These are phyloP conservation scores for Candida hispaniensis DNA, from an alignment of 805 yeast genomes.

Conservation along the genomic window DNA sequence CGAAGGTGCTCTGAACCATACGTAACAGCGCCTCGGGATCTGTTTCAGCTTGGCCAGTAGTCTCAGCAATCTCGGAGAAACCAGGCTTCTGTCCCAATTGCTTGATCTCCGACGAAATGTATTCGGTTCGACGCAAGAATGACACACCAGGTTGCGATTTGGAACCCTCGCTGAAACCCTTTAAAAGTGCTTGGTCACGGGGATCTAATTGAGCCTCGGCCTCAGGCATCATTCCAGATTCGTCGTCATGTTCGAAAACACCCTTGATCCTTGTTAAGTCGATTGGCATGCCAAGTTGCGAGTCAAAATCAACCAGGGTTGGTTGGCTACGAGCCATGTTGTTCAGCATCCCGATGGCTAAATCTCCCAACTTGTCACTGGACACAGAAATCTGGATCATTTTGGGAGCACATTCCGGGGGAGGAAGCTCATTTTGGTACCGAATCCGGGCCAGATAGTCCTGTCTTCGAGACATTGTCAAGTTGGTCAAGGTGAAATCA, in stretches of 20 bases:
- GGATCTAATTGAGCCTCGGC: slow-evolving; percentile 51
- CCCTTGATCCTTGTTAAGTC: slow-evolving; percentile 60
- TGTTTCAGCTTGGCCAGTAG: slow-evolving; percentile 24
- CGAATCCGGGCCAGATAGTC: slow-evolving; percentile 57
- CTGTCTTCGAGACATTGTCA: slow-evolving; percentile 26
- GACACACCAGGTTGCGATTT: slow-evolving; percentile 38
- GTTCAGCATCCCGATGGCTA: slow-evolving; percentile 43
- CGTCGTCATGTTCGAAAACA: slow-evolving; percentile 51
- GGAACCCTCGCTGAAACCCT: slow-evolving; percentile 51
- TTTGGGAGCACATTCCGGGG: slow-evolving; percentile 88
- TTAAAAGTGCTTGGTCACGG: slow-evolving; percentile 61
- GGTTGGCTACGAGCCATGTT: slow-evolving; percentile 67
- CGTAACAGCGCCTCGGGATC: slow-evolving; percentile 56
- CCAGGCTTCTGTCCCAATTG: no score
- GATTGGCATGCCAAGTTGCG: slow-evolving; percentile 60
- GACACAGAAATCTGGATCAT: slow-evolving; percentile 46
- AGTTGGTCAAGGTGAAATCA: not conserved
- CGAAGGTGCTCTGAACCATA: slow-evolving; percentile 72
- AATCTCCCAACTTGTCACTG: slow-evolving; percentile 38
- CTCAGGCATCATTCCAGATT: slow-evolving; percentile 28
- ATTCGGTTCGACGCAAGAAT: slow-evolving; percentile 92
- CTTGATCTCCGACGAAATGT: slow-evolving; percentile 43
- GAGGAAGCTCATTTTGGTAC: slow-evolving; percentile 79
- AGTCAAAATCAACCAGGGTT: slow-evolving; percentile 27
- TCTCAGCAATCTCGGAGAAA: slow-evolving; percentile 39